Conservation (phyloP, 768 basidiomycete species). For the Xerocomellus intermedius region DNA sequence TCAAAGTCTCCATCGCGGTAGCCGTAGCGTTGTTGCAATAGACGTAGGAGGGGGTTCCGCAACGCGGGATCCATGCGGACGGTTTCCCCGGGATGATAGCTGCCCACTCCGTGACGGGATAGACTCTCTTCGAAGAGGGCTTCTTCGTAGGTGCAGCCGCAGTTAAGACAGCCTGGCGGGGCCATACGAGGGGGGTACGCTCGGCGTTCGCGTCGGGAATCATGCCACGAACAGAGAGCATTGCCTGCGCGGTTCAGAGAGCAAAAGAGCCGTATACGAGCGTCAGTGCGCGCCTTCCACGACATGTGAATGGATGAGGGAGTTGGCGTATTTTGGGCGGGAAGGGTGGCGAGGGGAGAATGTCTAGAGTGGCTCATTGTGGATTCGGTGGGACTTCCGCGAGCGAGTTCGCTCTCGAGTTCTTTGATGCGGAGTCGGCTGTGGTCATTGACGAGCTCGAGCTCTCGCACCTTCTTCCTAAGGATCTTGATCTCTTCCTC, state of each 20-base stretch:
- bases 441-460: slow-evolving; percentile 59
- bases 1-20: slow-evolving; percentile 89
- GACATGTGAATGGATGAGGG: slow-evolving; percentile 47
- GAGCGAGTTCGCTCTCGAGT: slow-evolving; percentile 47
- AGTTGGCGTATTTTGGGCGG: slow-evolving; percentile 32
- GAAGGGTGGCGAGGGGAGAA: slow-evolving; percentile 14
- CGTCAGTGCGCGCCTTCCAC: slow-evolving; percentile 74
- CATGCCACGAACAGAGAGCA: slow-evolving; percentile 88
- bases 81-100: slow-evolving; percentile 79
- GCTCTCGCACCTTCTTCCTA: slow-evolving; percentile 56
- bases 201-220: slow-evolving; percentile 80
- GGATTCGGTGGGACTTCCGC: slow-evolving; percentile 26
- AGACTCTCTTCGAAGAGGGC: slow-evolving; percentile 87
- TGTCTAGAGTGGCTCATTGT: slow-evolving; percentile 19
- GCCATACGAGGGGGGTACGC: slow-evolving; percentile 77
- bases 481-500: slow-evolving; percentile 57
- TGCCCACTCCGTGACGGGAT: slow-evolving; percentile 73
- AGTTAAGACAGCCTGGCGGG: slow-evolving; percentile 75
- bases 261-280: slow-evolving; percentile 69
- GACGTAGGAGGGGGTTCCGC: slow-evolving; percentile 72
- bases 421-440: slow-evolving; percentile 46
- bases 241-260: slow-evolving; percentile 86
- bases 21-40: slow-evolving; percentile 69
- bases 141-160: slow-evolving; percentile 81
- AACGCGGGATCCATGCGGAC: slow-evolving; percentile 89